Evolutionary conservation across 202 grass and related monocot genomes (phyloP).

Genomic region (Thinopyrum obtusiflorum): DNA sequence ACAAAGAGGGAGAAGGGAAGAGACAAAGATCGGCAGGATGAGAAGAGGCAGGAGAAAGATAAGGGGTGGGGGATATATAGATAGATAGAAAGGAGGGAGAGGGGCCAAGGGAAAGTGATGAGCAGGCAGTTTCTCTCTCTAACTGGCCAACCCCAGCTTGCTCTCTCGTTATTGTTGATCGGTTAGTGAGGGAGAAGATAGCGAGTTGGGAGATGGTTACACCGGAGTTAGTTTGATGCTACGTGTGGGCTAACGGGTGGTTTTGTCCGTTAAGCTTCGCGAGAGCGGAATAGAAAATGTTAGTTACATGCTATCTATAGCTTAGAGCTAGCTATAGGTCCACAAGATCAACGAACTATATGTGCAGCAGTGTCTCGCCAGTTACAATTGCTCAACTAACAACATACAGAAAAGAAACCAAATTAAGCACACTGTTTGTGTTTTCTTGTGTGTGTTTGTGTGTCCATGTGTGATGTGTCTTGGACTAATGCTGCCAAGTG

Average conservation of each 20-base stretch:
- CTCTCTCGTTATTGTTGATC: conserved; percentile 51
- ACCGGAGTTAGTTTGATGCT: conserved; percentile 84
- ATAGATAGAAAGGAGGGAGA: conserved; percentile 15
- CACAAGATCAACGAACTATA: conserved; percentile 48
- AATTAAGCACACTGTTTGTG: conserved; percentile 1
- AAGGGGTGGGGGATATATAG: conserved; percentile 40
- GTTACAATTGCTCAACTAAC: conserved; percentile 60
- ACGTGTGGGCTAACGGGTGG: conserved; percentile 84
- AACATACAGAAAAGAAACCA: neutral
- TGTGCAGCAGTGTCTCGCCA: neutral
- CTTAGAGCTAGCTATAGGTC: conserved; percentile 34
- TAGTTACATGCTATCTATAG: conserved; percentile 44
- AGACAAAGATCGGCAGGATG: conserved; percentile 22
- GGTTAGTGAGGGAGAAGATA: conserved; percentile 84
- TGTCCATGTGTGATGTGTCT: neutral
- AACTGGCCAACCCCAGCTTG: neutral
- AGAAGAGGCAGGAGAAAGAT: conserved; percentile 40
- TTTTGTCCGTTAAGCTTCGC: conserved; percentile 71
- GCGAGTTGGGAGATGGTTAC: conserved; percentile 82
- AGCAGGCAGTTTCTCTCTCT: conserved; percentile 24
- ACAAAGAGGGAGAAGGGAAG: conserved; percentile 3
- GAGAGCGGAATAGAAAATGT: conserved; percentile 36
- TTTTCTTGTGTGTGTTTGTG: neutral
- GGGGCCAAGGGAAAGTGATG: conserved; percentile 41
- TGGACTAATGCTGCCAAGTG: neutral